A percentile compares a stretch with the other conserved stretches of the same genome.
These are phyloP conservation scores for Corymbia calophylla DNA, from an alignment of 441 rosid genomes.

Conservation along the genomic window DNA sequence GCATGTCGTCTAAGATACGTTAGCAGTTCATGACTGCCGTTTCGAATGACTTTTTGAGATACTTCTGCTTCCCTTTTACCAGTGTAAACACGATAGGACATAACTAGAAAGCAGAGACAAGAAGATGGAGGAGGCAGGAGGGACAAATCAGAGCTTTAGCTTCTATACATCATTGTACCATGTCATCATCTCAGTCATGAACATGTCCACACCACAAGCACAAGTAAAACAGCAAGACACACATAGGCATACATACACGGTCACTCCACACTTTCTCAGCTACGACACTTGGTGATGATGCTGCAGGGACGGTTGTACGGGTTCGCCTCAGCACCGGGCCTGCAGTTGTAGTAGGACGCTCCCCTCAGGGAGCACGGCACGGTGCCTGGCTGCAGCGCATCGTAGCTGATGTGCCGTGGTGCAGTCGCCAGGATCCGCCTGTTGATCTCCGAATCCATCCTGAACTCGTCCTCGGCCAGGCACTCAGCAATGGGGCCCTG, in stretches of 20 bases:
- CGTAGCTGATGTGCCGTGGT: not conserved
- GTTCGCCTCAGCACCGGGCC: not conserved
- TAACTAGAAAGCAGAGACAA: conserved; percentile 23
- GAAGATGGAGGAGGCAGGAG: conserved; percentile 48
- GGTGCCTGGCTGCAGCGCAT: not conserved
- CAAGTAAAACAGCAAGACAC: conserved; percentile 33
- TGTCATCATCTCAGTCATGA: not conserved
- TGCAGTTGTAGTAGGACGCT: not conserved
- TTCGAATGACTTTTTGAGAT: not conserved
- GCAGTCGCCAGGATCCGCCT: conserved; percentile 11
- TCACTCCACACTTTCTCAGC: conserved; percentile 9
- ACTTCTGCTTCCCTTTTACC: not conserved
- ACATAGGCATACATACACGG: not conserved
- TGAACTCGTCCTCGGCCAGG: conserved; percentile 30
- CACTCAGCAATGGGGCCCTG: conserved; percentile 22
- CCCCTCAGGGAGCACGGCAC: not conserved
- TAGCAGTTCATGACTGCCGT: not conserved
- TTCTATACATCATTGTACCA: not conserved
- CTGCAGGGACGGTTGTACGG: conserved; percentile 26
- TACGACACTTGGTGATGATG: conserved; percentile 41
- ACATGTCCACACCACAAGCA: conserved; percentile 40
- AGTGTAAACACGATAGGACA: conserved; percentile 33
- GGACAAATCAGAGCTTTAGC: conserved; percentile 32
- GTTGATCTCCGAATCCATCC: conserved; percentile 42
- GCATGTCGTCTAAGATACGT: not conserved